A percentile compares a stretch with the other conserved stretches of the same genome.
phyloP scores from a whole-genome alignment of 208 protist species.

The Angomonas ambiguus region DNA sequence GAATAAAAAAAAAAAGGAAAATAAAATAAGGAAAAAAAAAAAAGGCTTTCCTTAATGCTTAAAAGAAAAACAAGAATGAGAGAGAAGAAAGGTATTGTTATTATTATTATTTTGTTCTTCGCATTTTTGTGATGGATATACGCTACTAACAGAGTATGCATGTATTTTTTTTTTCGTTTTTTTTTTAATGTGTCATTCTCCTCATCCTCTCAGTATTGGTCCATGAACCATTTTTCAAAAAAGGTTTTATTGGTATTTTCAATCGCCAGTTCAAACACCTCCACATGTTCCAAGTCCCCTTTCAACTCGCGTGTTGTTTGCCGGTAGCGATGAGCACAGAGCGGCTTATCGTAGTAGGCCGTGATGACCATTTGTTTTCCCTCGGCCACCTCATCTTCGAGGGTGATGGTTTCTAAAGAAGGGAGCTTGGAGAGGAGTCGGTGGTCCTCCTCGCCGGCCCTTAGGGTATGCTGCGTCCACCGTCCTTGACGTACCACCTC shows the following conservation, averaged over 20 bases:
- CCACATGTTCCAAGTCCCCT: conserved; percentile 46
- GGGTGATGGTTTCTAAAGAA: conserved; percentile 39
- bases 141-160: not conserved
- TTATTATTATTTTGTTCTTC: no score
- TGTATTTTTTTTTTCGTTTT: conserved; percentile 7
- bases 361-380: conserved; percentile 20
- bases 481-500: conserved; percentile 44
- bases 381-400: conserved; percentile 23
- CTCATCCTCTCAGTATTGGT: conserved; percentile 28
- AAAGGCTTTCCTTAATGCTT: conserved; percentile 6
- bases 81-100: not conserved
- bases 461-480: conserved; percentile 58
- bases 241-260: conserved; percentile 44
- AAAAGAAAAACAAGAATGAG: conserved; percentile 8
- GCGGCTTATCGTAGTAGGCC: conserved; percentile 63
- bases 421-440: conserved; percentile 52
- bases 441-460: conserved; percentile 60
- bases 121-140: no score
- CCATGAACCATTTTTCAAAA: conserved; percentile 72
- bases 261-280: conserved; percentile 75
- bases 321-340: conserved; percentile 65
- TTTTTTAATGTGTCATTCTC: not conserved
- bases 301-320: conserved; percentile 50
- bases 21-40: conserved; percentile 14
- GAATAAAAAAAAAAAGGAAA: conserved; percentile 3